Evolutionary conservation across 164 flowering plant species (phyloP).

Genomic region (Vitis vinifera): ASM3070453v1 NC_081813.1:2124501-2125000

Average conservation of each 20-base stretch:
- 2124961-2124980: too few species aligned
- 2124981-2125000: neutral
- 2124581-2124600: slow-evolving; percentile 91
- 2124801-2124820: slow-evolving; percentile 12
- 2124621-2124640: neutral
- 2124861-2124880: slow-evolving; percentile 73
- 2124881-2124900: slow-evolving; percentile 93
- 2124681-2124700: slow-evolving; percentile 63
- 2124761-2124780: neutral
- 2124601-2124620: neutral
- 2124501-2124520: too few species aligned
- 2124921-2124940: neutral
- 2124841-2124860: slow-evolving; percentile 84
- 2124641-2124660: neutral
- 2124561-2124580: slow-evolving; percentile 75
- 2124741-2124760: slow-evolving; percentile 41
- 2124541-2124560: slow-evolving; percentile 89
- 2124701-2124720: slow-evolving; percentile 95
- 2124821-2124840: slow-evolving; percentile 15
- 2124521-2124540: neutral
- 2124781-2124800: neutral
- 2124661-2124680: neutral
- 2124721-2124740: slow-evolving; percentile 88
- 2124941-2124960: neutral
- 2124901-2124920: slow-evolving; percentile 61